Conservation (phyloP, 2,329 filamentous ascomycete genomes). For the Colletotrichum costaricense region DNA sequence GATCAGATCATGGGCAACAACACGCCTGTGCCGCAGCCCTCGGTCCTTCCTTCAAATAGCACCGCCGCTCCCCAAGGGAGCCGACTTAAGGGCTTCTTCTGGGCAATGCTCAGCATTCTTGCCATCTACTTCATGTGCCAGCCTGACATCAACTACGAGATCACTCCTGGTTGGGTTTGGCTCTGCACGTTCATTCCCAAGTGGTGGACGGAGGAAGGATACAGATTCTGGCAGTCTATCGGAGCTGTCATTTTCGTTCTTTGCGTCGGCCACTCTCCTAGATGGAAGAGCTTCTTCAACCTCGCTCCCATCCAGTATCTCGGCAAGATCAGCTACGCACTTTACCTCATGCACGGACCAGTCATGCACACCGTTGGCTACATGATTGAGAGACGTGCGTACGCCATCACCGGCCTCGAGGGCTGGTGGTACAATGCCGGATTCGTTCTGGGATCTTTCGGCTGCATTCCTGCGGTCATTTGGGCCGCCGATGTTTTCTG, state of each 20-base stretch:
- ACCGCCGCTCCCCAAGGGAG: slow-evolving; percentile 33
- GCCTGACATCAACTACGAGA: slow-evolving; percentile 52
- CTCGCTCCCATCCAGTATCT: slow-evolving; percentile 64
- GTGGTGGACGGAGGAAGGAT: slow-evolving; percentile 60
- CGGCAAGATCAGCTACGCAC: slow-evolving; percentile 69
- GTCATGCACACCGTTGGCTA: slow-evolving; percentile 65
- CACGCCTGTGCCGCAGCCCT: slow-evolving; percentile 30
- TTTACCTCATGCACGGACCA: slow-evolving; percentile 72
- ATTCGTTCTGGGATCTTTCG: slow-evolving; percentile 56
- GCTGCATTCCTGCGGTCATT: slow-evolving; percentile 63
- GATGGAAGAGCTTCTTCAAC: slow-evolving; percentile 64
- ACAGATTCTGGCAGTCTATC: slow-evolving; percentile 67
- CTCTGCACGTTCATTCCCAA: slow-evolving; percentile 60
- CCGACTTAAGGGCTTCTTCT: slow-evolving; percentile 38
- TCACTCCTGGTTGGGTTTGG: slow-evolving; percentile 63
- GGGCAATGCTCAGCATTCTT: slow-evolving; percentile 56
- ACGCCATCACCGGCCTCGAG: slow-evolving; percentile 59
- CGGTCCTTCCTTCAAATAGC: slow-evolving; percentile 39
- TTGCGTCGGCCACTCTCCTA: slow-evolving; percentile 57
- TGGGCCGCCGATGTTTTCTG: slow-evolving; percentile 69
- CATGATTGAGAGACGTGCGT: slow-evolving; percentile 60
- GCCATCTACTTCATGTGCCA: slow-evolving; percentile 65
- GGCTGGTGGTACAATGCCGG: slow-evolving; percentile 57
- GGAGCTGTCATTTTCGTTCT: slow-evolving; percentile 65
- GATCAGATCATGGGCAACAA: slow-evolving; percentile 60